Conservation (phyloP, 2,329 filamentous ascomycete species). For the Talaromyces sp. region DNA sequence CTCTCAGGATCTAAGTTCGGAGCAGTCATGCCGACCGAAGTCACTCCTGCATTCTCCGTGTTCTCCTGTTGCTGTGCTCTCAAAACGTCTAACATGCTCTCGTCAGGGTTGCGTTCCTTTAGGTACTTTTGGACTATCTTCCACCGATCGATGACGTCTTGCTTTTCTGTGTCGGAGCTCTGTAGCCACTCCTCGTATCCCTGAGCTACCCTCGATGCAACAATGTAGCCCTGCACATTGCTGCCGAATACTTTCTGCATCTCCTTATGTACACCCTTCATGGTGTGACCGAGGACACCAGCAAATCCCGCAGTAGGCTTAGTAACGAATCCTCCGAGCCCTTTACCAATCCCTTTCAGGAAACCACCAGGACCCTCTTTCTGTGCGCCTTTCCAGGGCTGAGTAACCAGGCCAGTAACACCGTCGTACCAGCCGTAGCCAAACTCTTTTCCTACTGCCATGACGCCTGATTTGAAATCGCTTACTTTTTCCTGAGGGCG, state of each 20-base stretch:
- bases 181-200: constrained; percentile 41
- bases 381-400: constrained; percentile 67
- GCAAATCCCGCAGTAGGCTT: constrained; percentile 70
- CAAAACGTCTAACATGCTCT: not conserved
- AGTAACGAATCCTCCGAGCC: constrained; percentile 73
- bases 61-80: not conserved
- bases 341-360: constrained; percentile 76
- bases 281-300: constrained; percentile 65
- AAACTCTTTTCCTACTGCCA: constrained; percentile 53
- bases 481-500: constrained; percentile 36
- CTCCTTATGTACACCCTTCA: constrained; percentile 78
- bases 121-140: not conserved
- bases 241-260: constrained; percentile 66
- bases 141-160: constrained; percentile 5
- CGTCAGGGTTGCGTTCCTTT: not conserved
- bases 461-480: constrained; percentile 5
- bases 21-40: not conserved
- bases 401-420: constrained; percentile 73
- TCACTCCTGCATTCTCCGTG: not conserved
- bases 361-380: constrained; percentile 65
- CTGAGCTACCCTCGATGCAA: constrained; percentile 70
- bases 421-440: constrained; percentile 76
- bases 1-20: not conserved
- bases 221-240: constrained; percentile 73
- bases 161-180: constrained; percentile 1